Evolutionary conservation across 1,284 basidiomycete species (phyloP), one percentile per base, ranked within the genome.

Genomic region (Trichosporon sp.): DNA sequence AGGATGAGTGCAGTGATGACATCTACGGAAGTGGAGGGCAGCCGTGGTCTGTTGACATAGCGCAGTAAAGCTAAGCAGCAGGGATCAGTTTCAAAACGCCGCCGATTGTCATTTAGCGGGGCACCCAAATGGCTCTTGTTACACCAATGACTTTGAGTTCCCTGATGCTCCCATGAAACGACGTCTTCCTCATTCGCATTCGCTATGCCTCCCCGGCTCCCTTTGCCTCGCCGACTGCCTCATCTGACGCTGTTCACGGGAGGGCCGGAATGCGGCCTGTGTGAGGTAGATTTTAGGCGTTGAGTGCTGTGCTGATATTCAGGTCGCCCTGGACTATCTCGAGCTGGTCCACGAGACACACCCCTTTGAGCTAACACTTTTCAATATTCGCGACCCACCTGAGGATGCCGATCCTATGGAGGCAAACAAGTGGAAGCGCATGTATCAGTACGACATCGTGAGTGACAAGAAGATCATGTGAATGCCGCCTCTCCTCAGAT

Each of bases 391-490:
- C 16, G 71, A 72, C 27, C 79, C 79, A 7, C 79, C 78, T 0
- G 13, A 56, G 8, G 72, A 61, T 2, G 64, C 65, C 2, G 69
- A 75, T 52, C 65, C 65, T 32, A 61, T 60, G 29, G 77, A 80
- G 36, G 74, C 67, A 10, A 73, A 75, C 56, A 71, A 71, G 64
- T 80, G 78, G 78, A 65, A 74, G 16, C 68, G 77, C 60, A 56
- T 74, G 58, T 80, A 80, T 63, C 77, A 78, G 68, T 78, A 78
- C 71, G 78, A 80, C 56, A 78, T 80, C 60, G 77, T 77, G 65
- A 62, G 76, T 73, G 11, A 23, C n/a, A n/a, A n/a, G n/a, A n/a
- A n/a, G n/a, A n/a, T n/a, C n/a, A n/a, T n/a, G n/a, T n/a, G 21
- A 27, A 2, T 46, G 60, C 14, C 21, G 16, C 9, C 23, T 27